Conservation (phyloP, 768 basidiomycete genomes). For the Cystofilobasidium capitatum region DNA sequence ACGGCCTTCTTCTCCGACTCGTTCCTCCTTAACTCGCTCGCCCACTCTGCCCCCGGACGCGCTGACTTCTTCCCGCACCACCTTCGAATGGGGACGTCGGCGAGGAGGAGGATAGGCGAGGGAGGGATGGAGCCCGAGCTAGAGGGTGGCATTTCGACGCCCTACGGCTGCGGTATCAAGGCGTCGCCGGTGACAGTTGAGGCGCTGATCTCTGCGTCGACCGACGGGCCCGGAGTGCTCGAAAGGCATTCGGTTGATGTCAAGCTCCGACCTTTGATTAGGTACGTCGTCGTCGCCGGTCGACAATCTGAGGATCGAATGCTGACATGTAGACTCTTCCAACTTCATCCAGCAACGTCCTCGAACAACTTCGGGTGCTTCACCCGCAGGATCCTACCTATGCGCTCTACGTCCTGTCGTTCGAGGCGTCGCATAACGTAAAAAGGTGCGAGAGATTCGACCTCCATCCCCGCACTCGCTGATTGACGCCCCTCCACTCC, state of each 20-base stretch:
- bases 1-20: slow-evolving; percentile 36
- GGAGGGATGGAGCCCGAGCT: slow-evolving; percentile 39
- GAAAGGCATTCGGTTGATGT: not conserved
- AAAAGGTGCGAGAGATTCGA: slow-evolving; percentile 30
- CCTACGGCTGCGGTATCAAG: slow-evolving; percentile 35
- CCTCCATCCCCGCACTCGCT: not conserved
- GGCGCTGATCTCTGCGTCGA: slow-evolving; percentile 30
- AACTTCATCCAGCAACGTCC: slow-evolving; percentile 28
- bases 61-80: slow-evolving; percentile 14
- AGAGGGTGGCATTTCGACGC: slow-evolving; percentile 27
- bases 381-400: slow-evolving; percentile 35
- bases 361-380: slow-evolving; percentile 30
- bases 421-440: slow-evolving; percentile 34
- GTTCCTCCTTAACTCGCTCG: slow-evolving; percentile 31
- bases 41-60: not conserved
- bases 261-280: not conserved
- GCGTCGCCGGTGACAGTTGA: slow-evolving; percentile 32
- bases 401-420: slow-evolving; percentile 35
- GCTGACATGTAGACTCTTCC: not conserved
- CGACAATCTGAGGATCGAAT: not conserved
- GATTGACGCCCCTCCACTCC: not conserved
- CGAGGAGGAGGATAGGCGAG: slow-evolving; percentile 34
- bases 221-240: slow-evolving; percentile 29
- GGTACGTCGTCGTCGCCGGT: not conserved
- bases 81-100: not conserved